Evolutionary conservation across 2,329 filamentous ascomycete species (phyloP).

Genomic region (Ophiostoma angusticollis): DNA sequence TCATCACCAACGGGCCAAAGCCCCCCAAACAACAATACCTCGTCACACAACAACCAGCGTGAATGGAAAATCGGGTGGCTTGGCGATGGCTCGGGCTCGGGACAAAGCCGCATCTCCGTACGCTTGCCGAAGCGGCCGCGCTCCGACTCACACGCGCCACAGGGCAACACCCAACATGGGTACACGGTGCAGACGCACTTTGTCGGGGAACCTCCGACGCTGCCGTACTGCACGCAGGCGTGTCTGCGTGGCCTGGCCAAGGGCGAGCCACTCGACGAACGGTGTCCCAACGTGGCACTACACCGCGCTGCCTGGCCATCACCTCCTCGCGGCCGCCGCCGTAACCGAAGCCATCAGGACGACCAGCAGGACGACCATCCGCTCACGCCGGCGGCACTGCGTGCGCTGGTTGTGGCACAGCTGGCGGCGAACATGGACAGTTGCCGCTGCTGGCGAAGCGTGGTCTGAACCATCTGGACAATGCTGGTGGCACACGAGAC

Average conservation of each 20-base stretch:
- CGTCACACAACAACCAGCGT: neutral
- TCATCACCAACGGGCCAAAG: no score
- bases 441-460: no score
- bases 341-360: neutral
- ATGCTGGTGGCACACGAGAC: no score
- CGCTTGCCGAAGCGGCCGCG: neutral
- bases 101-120: no score
- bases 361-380: neutral
- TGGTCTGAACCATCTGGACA: no score
- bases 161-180: neutral
- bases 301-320: neutral
- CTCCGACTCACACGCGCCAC: no score
- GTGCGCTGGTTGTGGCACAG: neutral
- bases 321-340: neutral
- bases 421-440: neutral
- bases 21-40: no score
- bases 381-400: neutral
- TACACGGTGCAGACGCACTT: neutral
- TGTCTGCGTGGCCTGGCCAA: constrained; percentile 1
- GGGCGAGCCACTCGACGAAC: neutral
- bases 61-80: neutral
- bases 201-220: constrained; percentile 1
- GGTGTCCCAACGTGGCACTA: constrained; percentile 5
- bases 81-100: neutral
- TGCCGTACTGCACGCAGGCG: constrained; percentile 7